These are phyloP conservation scores for Pseudogymnoascus sp. DNA, from an alignment of 2,329 filamentous ascomycete genomes.

Conservation along the genomic window DNA sequence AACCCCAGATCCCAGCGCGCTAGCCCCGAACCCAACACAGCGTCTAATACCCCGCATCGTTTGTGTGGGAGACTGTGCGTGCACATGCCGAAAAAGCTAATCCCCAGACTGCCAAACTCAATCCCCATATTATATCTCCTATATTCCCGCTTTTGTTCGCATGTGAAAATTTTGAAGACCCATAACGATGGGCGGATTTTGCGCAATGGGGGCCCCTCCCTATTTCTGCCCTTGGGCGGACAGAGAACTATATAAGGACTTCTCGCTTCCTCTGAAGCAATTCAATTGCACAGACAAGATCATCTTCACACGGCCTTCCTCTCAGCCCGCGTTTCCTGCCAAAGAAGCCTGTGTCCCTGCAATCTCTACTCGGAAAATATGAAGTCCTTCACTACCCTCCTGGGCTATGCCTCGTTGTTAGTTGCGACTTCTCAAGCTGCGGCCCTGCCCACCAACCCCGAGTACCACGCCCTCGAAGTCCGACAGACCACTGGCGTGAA, in stretches of 20 bases:
- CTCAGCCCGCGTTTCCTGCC: not conserved
- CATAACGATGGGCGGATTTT: not conserved
- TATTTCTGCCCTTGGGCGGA: not conserved
- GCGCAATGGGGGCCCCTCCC: not conserved
- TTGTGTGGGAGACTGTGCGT: not conserved
- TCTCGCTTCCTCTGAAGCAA: not conserved
- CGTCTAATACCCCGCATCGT: not conserved
- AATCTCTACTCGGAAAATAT: not conserved
- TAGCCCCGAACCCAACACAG: not conserved
- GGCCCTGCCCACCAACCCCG: not conserved
- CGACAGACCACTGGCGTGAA: conserved; percentile 13
- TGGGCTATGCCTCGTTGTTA: not conserved
- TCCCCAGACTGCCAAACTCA: not conserved
- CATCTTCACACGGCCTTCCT: not conserved
- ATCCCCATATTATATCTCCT: not conserved
- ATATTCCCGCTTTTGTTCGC: not conserved
- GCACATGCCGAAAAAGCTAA: conserved; percentile 5
- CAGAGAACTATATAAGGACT: not conserved
- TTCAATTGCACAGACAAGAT: not conserved
- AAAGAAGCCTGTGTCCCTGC: not conserved
- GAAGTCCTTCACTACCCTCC: not conserved
- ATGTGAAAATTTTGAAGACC: not conserved
- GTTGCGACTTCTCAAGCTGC: not conserved
- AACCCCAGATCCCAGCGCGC: not conserved
- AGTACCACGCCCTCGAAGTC: not conserved